These are phyloP conservation scores for Citrus reticulata DNA, from an alignment of 345 rosid genomes.

Conservation along the genomic window DNA sequence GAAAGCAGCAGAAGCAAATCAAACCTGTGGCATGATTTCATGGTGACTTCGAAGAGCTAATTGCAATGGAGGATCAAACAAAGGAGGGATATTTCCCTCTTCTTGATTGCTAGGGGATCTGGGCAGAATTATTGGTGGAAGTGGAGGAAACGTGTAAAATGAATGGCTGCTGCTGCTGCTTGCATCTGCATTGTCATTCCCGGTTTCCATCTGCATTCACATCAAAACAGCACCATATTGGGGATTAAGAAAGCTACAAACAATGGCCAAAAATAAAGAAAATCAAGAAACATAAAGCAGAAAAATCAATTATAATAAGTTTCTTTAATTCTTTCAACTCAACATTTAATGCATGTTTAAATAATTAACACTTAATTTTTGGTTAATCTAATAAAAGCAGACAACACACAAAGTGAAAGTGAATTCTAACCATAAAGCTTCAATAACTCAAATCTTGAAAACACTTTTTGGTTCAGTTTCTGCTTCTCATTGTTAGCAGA, in stretches of 20 bases:
- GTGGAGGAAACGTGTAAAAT: slow-evolving; percentile 45
- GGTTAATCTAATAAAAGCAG: not conserved
- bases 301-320: not conserved
- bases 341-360: too few species aligned
- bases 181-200: slow-evolving; percentile 70
- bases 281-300: slow-evolving; percentile 3
- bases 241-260: not conserved
- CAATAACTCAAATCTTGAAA: not conserved
- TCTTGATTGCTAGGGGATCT: slow-evolving; percentile 69
- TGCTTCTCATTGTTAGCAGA: too few species aligned
- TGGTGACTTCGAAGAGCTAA: slow-evolving; percentile 51
- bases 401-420: too few species aligned
- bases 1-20: slow-evolving; percentile 10
- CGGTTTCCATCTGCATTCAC: slow-evolving; percentile 56
- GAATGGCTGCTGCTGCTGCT: not conserved
- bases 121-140: slow-evolving; percentile 75
- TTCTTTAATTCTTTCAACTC: not conserved
- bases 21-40: slow-evolving; percentile 80
- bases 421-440: not conserved
- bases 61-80: slow-evolving; percentile 72
- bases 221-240: not conserved
- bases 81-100: slow-evolving; percentile 62
- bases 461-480: not conserved
- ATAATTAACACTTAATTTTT: too few species aligned
- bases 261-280: not conserved